These are phyloP conservation scores for Sarcocystis neurona DNA, from an alignment of 169 alveolate genomes.

Conservation along the genomic window DNA sequence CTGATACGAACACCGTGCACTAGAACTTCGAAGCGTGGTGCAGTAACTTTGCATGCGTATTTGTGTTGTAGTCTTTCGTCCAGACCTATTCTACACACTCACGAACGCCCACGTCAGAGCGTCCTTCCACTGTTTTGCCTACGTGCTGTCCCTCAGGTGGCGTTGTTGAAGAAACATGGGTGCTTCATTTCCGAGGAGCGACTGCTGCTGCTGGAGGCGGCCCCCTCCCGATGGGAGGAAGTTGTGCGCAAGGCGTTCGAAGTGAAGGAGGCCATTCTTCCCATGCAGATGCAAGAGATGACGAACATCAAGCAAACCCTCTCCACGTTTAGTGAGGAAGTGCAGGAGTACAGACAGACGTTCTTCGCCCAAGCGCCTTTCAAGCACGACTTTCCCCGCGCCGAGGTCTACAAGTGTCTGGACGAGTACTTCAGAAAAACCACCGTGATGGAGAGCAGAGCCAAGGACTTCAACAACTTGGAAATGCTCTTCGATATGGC, in stretches of 20 bases:
- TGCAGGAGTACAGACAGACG: slow-evolving; percentile 81
- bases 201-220: slow-evolving; percentile 84
- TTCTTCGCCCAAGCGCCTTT: slow-evolving; percentile 80
- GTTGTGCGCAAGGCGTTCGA: slow-evolving; percentile 86
- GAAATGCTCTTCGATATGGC: slow-evolving; percentile 93
- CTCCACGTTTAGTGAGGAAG: slow-evolving; percentile 79
- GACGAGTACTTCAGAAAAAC: slow-evolving; percentile 79
- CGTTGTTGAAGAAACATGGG: slow-evolving; percentile 55
- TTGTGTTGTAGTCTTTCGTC: too few species aligned
- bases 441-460: slow-evolving; percentile 81
- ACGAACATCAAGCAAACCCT: slow-evolving; percentile 81
- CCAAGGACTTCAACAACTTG: slow-evolving; percentile 86
- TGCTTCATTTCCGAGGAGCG: slow-evolving; percentile 78
- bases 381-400: slow-evolving; percentile 52
- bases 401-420: slow-evolving; percentile 64
- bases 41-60: too few species aligned
- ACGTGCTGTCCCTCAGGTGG: slow-evolving; percentile 36
- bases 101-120: too few species aligned
- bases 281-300: slow-evolving; percentile 82
- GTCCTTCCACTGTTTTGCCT: neutral
- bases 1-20: too few species aligned
- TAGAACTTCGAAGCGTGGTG: too few species aligned
- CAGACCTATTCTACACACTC: too few species aligned
- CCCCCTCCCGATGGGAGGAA: slow-evolving; percentile 85
- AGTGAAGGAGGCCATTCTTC: slow-evolving; percentile 85